phyloP scores from a whole-genome alignment of 1,284 basidiomycete genomes.

The Ceratobasidium sp. region DNA sequence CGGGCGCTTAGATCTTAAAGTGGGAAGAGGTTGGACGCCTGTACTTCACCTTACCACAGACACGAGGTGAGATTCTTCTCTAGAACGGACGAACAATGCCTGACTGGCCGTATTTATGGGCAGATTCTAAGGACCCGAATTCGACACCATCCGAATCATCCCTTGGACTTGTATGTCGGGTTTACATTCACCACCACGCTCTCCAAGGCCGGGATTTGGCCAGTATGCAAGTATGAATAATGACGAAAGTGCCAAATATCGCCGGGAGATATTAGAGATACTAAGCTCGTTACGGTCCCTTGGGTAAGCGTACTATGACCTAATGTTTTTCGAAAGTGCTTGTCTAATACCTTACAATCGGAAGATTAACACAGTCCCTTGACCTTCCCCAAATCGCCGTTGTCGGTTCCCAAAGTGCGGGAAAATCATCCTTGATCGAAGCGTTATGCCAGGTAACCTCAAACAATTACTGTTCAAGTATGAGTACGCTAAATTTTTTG shows the following conservation, averaged over 20 bases:
- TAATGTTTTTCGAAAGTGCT: conserved; percentile 56
- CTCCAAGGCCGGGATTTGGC: background rate
- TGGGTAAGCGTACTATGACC: background rate
- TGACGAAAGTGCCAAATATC: conserved; percentile 14
- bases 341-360: too few relatives aligned
- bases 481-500: background rate
- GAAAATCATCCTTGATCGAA: conserved; percentile 61
- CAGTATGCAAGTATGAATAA: conserved; percentile 9
- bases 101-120: too few relatives aligned
- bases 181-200: background rate
- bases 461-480: background rate
- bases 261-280: background rate
- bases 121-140: too few relatives aligned
- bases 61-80: too few relatives aligned
- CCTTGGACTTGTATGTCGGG: background rate
- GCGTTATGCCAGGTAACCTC: conserved; percentile 59
- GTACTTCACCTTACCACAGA: too few relatives aligned
- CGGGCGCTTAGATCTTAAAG: too few relatives aligned
- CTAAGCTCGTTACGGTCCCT: background rate
- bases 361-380: conserved; percentile 51
- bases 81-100: too few relatives aligned
- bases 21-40: too few relatives aligned
- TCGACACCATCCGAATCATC: background rate
- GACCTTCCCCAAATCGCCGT: conserved; percentile 60
- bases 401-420: conserved; percentile 63